Percentiles rank a stretch among this genome's conserved stretches.
Evolutionary conservation across 352 stramenopile species (phyloP).

Genomic region (Phytophthora fragariaefolia): DNA sequence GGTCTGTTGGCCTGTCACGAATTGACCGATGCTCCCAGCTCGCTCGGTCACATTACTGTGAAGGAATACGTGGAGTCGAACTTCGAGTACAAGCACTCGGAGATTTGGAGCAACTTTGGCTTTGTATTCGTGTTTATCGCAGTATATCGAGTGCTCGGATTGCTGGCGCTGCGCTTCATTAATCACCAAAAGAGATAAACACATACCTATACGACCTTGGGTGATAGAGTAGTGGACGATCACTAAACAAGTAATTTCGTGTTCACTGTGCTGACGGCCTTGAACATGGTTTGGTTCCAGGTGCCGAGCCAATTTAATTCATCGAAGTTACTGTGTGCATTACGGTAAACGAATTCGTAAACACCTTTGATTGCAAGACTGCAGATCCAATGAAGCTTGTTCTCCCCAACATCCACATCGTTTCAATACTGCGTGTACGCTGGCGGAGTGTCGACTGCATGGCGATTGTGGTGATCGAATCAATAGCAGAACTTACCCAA

Average conservation of each 20-base stretch:
- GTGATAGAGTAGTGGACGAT: too few species aligned
- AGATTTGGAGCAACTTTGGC: slow-evolving; percentile 41
- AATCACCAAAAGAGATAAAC: slow-evolving; percentile 54
- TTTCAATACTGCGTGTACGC: too few species aligned
- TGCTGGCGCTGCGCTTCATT: slow-evolving; percentile 47
- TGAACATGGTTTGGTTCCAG: too few species aligned
- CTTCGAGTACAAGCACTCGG: slow-evolving; percentile 39
- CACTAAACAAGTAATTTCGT: not conserved
- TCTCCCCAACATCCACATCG: too few species aligned
- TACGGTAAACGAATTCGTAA: too few species aligned
- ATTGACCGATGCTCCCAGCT: slow-evolving; percentile 20
- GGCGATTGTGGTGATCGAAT: too few species aligned
- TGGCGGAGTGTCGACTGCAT: too few species aligned
- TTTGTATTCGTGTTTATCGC: slow-evolving; percentile 37
- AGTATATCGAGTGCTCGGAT: slow-evolving; percentile 35
- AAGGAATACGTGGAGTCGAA: slow-evolving; percentile 36
- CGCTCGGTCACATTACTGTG: slow-evolving; percentile 25
- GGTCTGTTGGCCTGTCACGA: slow-evolving; percentile 21
- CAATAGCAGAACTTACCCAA: too few species aligned
- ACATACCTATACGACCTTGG: not conserved
- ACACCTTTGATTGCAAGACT: too few species aligned
- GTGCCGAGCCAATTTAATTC: too few species aligned
- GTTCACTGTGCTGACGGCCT: not conserved
- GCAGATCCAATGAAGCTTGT: too few species aligned
- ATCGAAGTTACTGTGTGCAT: too few species aligned